These are phyloP conservation scores for Stachybotrys chlorohalonatus DNA, from an alignment of 2,329 filamentous ascomycete species.

Conservation along the genomic window DNA sequence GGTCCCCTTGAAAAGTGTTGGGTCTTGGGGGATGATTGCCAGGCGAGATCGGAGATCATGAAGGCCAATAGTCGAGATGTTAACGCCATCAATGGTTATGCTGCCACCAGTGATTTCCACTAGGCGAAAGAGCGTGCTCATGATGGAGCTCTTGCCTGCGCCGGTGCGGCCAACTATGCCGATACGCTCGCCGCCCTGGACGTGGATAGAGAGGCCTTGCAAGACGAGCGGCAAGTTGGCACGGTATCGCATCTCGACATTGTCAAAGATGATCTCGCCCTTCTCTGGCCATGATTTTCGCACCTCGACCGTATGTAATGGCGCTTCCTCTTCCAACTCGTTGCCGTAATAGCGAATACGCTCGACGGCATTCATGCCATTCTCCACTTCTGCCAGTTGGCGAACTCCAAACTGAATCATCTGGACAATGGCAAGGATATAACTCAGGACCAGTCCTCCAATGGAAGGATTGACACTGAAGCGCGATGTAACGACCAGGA, in stretches of 20 bases:
- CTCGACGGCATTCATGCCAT: conserved; percentile 96
- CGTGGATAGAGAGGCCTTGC: conserved; percentile 60
- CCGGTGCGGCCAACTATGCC: conserved; percentile 76
- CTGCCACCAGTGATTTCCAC: conserved; percentile 54
- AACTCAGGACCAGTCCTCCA: conserved; percentile 79
- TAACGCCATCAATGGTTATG: conserved; percentile 56
- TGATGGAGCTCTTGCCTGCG: conserved; percentile 76
- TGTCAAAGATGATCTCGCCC: conserved; percentile 69
- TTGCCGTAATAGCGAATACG: conserved; percentile 85
- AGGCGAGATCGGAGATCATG: conserved; percentile 67
- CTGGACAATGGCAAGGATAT: conserved; percentile 86
- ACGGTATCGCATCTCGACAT: conserved; percentile 74
- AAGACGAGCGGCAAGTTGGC: conserved; percentile 64
- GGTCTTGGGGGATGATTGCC: conserved; percentile 78
- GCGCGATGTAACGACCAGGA: conserved; percentile 84
- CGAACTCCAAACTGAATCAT: conserved; percentile 95
- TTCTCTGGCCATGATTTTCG: conserved; percentile 73
- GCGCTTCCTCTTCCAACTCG: conserved; percentile 80
- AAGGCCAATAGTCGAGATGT: conserved; percentile 66
- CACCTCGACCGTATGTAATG: conserved; percentile 66
- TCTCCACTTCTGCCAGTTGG: conserved; percentile 91
- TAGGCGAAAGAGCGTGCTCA: conserved; percentile 73
- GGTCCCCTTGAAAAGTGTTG: conserved; percentile 73
- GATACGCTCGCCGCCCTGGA: conserved; percentile 67
- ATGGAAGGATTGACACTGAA: conserved; percentile 81